A percentile compares a stretch with the other conserved stretches of the same genome.
Conservation (phyloP, 176 grass and related monocot species). For the Chrysopogon serrulatus region DNA sequence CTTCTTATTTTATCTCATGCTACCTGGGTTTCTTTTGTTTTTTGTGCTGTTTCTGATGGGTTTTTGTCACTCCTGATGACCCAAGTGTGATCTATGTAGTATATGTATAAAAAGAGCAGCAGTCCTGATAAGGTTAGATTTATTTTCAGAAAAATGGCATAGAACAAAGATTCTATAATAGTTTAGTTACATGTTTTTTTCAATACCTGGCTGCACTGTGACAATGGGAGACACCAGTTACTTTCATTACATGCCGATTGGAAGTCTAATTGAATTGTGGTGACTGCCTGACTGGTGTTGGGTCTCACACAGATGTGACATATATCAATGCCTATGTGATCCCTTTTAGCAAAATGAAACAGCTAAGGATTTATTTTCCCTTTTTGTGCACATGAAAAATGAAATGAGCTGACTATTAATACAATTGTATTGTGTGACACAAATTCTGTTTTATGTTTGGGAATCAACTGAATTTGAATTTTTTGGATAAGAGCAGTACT, state of each 20-base stretch:
- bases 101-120: background rate
- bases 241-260: background rate
- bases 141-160: too few relatives aligned
- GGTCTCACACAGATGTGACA: too few relatives aligned
- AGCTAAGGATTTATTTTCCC: too few relatives aligned
- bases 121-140: background rate
- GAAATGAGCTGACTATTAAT: too few relatives aligned
- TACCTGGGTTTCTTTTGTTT: background rate
- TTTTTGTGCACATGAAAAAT: too few relatives aligned
- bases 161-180: background rate
- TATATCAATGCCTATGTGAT: background rate
- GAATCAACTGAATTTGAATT: too few relatives aligned
- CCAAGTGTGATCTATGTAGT: background rate
- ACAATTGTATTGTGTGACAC: too few relatives aligned
- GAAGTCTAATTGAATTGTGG: background rate
- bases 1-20: background rate
- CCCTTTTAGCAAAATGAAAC: too few relatives aligned
- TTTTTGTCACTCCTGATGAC: background rate
- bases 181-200: background rate
- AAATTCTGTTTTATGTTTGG: too few relatives aligned
- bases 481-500: background rate
- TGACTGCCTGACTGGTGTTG: background rate
- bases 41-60: background rate
- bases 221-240: background rate
- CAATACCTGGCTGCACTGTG: background rate